A percentile compares a stretch with the other conserved stretches of the same genome.
Evolutionary conservation across 768 basidiomycete species (phyloP).

Genomic region (Tephrocybe sp.): DNA sequence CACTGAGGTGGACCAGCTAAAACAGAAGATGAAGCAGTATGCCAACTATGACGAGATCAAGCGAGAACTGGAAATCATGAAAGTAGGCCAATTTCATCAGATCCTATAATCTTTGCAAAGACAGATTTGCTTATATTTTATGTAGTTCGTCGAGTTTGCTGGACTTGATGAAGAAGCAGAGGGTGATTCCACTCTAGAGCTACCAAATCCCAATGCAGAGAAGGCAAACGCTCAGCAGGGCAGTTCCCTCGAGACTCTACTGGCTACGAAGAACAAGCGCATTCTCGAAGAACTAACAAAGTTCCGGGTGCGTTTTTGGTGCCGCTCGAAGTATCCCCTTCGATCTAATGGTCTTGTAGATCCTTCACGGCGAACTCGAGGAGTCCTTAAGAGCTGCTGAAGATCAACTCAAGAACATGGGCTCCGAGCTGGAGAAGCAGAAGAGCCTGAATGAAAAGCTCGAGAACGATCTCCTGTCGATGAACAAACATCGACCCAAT

Average conservation of each 20-base stretch:
- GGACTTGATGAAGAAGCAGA: conserved; percentile 79
- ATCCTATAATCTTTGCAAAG: not conserved
- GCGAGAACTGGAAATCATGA: conserved; percentile 97
- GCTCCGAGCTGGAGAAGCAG: conserved; percentile 75
- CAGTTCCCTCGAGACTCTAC: conserved; percentile 85
- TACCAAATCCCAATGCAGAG: conserved; percentile 89
- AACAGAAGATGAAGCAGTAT: conserved; percentile 68
- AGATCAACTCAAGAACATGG: conserved; percentile 56
- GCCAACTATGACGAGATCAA: conserved; percentile 96
- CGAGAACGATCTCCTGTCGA: conserved; percentile 84
- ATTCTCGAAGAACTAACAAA: conserved; percentile 92
- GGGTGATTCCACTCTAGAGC: conserved; percentile 51
- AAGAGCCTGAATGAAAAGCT: conserved; percentile 83
- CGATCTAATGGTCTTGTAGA: conserved; percentile 41
- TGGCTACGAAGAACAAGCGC: conserved; percentile 92
- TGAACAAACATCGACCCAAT: conserved; percentile 60
- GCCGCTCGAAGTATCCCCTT: not conserved
- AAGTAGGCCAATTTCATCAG: conserved; percentile 57
- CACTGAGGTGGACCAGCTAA: conserved; percentile 68
- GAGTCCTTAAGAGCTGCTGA: conserved; percentile 58
- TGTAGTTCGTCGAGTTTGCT: conserved; percentile 93
- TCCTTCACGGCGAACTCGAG: conserved; percentile 82
- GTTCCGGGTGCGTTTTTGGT: conserved; percentile 59
- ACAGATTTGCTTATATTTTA: not conserved
- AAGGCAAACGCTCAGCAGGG: conserved; percentile 76